Base-by-base conservation (phyloP, 179 eudicot species). In the Patellifolia procumbens region DNA sequence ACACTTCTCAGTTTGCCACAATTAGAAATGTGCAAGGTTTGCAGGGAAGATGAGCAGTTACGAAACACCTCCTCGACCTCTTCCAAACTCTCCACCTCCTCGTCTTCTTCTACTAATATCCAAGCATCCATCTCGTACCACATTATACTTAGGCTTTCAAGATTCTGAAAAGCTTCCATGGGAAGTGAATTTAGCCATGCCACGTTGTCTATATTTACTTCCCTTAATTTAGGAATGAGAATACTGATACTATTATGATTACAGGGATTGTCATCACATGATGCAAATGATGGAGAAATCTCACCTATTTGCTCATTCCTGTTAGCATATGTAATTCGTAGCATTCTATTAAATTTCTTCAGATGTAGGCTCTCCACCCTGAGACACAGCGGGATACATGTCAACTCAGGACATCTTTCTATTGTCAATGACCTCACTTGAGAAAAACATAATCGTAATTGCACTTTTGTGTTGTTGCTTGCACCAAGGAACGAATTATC, bases 31-130 rank as follows among this genome's bases (percentile, higher is more conserved):
- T 10, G 24, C 2, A 84, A 59, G 35, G 20, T 16, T 31, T 15
- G 61, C 49, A 84, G 68, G 20, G 83, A 79, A n/a, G 76, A 42
- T 15, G 79, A 75, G 76, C 81, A 78, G 42, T 63, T 61, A 0
- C 4, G 32, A 46, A 71, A 65, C 65, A 76, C 45, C 17, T 43
- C 68, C 68, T 46, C 68, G 4, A 64, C 51, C 22, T 70, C 68
- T 55, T 62, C 72, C 31, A 76, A 72, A 42, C 68, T 71, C 43
- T 74, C 79, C 2, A 53, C n/a, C n/a, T n/a, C 69, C 3, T 74
- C 11, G 43, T 73, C 79, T 32, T 32, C 29, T n/a, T 22, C 24
- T 48, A 82, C 55, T 19, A 20, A n/a, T 20, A 78, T 31, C 20
- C 31, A 37, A 32, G 78, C n/a, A n/a, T n/a, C n/a, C n/a, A n/a